phyloP scores from a whole-genome alignment of 1,284 basidiomycete species.

The Kwoniella shivajii region DNA sequence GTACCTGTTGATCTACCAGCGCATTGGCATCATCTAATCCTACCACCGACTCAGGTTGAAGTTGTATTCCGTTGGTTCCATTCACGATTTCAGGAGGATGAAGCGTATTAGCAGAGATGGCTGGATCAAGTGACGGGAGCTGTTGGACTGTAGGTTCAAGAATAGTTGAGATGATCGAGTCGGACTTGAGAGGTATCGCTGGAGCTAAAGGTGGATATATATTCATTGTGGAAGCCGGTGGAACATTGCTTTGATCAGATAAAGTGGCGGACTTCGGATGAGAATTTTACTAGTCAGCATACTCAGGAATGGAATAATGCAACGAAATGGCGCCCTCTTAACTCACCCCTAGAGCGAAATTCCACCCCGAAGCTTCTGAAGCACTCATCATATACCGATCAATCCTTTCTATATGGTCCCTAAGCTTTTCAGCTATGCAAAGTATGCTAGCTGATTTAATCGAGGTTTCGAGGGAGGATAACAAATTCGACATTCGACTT shows the following conservation, averaged over 20 bases:
- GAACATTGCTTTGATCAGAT: background rate
- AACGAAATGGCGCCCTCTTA: too few relatives aligned
- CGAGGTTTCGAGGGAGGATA: slow-evolving; percentile 38
- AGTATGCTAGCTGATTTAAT: slow-evolving; percentile 30
- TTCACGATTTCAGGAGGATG: background rate
- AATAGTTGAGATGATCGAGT: background rate
- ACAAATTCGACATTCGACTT: slow-evolving; percentile 44
- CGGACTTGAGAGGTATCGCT: background rate
- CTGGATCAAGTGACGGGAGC: slow-evolving; percentile 28
- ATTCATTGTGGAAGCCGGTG: background rate
- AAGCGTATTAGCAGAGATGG: background rate
- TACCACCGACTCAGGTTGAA: background rate
- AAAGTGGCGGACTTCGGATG: too few relatives aligned
- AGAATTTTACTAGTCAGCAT: too few relatives aligned
- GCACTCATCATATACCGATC: slow-evolving; percentile 50
- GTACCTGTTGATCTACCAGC: slow-evolving; percentile 16
- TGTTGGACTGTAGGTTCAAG: slow-evolving; percentile 6
- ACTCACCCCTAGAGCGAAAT: slow-evolving; percentile 11
- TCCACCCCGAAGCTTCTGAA: slow-evolving; percentile 17
- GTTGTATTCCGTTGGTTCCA: background rate
- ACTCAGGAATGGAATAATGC: too few relatives aligned
- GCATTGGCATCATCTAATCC: too few relatives aligned
- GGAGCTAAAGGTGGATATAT: background rate
- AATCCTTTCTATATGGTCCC: slow-evolving; percentile 47
- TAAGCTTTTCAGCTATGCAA: slow-evolving; percentile 37